Base-by-base conservation (phyloP, 352 stramenopile genomes). In the Globisporangium echinulatum region DNA sequence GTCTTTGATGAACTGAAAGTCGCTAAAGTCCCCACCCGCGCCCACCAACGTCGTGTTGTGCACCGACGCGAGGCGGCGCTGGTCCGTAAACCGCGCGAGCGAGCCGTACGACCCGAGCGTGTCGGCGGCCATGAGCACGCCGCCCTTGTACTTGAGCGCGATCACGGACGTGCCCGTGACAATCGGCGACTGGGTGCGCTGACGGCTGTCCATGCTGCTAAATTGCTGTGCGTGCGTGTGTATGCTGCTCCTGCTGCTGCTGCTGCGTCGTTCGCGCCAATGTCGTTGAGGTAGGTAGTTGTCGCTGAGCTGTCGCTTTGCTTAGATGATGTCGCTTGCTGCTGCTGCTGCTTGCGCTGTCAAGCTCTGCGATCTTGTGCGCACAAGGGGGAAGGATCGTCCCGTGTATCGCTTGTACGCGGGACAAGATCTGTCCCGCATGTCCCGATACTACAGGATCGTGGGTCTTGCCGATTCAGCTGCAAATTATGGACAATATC, bases 141-240 rank as follows among this genome's bases (percentile, higher is more conserved):
- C 97, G 54, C 79, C 94, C 59, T 88, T 82, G 76, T 98, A 98
- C 76, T 98, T 97, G 71, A 96, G 69, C 54, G 85, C 97, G 58
- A 99, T 87, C 51, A 99, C 97, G 50, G 96, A 99, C 25, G 97
- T 98, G 47, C 97, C 97, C 50, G 97, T 99, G 59, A 99, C 96
- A 57, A 99, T 98, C 49, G 97, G 97, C 64, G 77, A 89, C 70
- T 95, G 86, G 64, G 86, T 95, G 75, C 83, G 85, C 72, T 94
- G 85, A 51, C 80, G 69, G 51, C 70, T 71, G 58, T 91, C 74
- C 78, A 87, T 89, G 25, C 19, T 65, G 40, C 47, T 58, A 62
- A 52, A 19, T 61, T 49, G 17, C 49, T 59, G 33, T 5, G 51
- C 44, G 51, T 33, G 19, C 13, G 54, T 57, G 52, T 33, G 42